Base-by-base conservation (phyloP, 805 yeast species). In the Saccharomycopsis javanensis region DNA sequence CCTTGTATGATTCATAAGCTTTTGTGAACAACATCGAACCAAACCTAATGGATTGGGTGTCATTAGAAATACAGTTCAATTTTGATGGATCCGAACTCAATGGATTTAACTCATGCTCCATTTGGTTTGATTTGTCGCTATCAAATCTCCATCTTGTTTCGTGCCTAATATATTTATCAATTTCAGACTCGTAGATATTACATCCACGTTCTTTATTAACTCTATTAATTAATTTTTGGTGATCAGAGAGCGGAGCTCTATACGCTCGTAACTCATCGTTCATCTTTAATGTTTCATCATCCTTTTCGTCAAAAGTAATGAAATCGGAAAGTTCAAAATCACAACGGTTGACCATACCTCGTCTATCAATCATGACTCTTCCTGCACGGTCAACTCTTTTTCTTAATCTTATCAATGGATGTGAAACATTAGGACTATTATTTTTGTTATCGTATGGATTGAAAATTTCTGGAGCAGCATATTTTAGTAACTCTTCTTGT, bases 1-100 rank as follows among this genome's bases (percentile, higher is more conserved):
- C 89, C 64, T 88, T 75, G 61, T 84, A 72, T 54, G 83, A 78
- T 55, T 90, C 97, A 66, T 87, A 87, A 0, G 97, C 84, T 69
- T 91, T 92, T 3, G 94, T 81, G 46, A 90, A 75, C 33, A 92
- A 71, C 97, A 90, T 90, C 5, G 96, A 81, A 7, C 97, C 96
- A 71, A 91, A 91, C 59, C 97, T 75, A 31, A 92, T 87, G 1
- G 87, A 83, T 70, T 91, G 97, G 1, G 97, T 90, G 54, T 84
- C 92, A 55, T 85, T 85, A 13, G 89, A 80, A 46, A 91, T 88
- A 61, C 86, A 85, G 66, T 91, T 91, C 64, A 91, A 75, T 56
- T 79, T 78, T 0, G 96, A 83, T 0, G 97, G 97, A 68, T 89
- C 96, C 59, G 79, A 77, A 59, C 83, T 76, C 57, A 88, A 75